These are phyloP conservation scores for Rutstroemia sydowiana DNA, from an alignment of 2,329 filamentous ascomycete genomes.

Conservation along the genomic window DNA sequence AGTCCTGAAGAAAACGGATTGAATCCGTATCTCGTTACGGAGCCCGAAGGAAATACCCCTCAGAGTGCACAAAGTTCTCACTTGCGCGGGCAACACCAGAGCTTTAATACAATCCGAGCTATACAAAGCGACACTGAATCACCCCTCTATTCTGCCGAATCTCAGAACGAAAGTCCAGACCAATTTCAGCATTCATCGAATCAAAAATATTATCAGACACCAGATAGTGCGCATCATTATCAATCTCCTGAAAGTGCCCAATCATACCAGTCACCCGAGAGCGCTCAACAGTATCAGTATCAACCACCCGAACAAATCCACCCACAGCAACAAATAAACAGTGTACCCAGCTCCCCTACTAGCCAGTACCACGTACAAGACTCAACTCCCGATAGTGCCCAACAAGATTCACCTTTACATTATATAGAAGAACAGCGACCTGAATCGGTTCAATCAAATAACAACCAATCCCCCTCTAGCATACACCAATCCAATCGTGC, in stretches of 20 bases:
- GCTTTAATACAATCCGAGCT: constrained; percentile 24
- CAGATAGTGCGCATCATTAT: not conserved
- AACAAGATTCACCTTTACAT: constrained; percentile 49
- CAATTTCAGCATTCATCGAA: constrained; percentile 23
- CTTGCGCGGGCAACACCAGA: constrained; percentile 1
- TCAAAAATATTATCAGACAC: constrained; percentile 1
- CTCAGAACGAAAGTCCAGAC: constrained; percentile 30
- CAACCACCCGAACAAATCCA: constrained; percentile 23
- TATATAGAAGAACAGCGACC: constrained; percentile 26
- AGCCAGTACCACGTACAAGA: constrained; percentile 36
- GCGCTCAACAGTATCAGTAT: constrained; percentile 23
- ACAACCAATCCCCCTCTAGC: constrained; percentile 23
- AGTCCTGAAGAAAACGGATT: constrained; percentile 22
- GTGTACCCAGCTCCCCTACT: constrained; percentile 25
- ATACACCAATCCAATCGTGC: constrained; percentile 13
- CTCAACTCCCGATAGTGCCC: constrained; percentile 43
- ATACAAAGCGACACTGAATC: constrained; percentile 21
- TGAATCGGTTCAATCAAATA: constrained; percentile 26
- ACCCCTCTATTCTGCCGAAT: constrained; percentile 24
- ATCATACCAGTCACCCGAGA: constrained; percentile 12
- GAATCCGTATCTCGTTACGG: constrained; percentile 26
- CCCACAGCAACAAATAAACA: constrained; percentile 20
- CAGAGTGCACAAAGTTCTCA: constrained; percentile 11
- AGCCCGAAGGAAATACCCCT: constrained; percentile 16
- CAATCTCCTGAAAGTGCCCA: not conserved